phyloP scores from a whole-genome alignment of 345 rosid species.

The Camelina neglecta region DNA sequence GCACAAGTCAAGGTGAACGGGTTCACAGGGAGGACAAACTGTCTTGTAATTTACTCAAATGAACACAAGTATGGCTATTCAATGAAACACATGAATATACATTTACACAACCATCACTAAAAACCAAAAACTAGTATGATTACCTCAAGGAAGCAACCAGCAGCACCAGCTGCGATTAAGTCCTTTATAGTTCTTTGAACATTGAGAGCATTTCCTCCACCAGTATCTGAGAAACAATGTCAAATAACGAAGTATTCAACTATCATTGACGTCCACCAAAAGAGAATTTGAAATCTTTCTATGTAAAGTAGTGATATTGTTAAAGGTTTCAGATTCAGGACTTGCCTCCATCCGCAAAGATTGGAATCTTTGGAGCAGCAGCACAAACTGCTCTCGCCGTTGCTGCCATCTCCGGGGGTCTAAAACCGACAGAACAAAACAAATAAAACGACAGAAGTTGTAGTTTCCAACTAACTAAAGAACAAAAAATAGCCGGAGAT shows the following conservation, averaged over 20 bases:
- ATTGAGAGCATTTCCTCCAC: conserved; percentile 63
- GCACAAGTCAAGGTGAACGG: conserved; percentile 2
- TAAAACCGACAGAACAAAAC: conserved; percentile 24
- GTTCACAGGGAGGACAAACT: not conserved
- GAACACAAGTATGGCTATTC: not conserved
- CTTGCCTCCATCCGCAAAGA: conserved; percentile 54
- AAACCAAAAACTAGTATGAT: not conserved
- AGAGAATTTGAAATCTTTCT: not conserved
- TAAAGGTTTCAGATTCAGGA: not conserved
- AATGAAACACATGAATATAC: not conserved
- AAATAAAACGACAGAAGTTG: not conserved
- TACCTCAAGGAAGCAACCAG: conserved; percentile 73
- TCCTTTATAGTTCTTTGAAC: conserved; percentile 61
- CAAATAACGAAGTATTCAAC: not conserved
- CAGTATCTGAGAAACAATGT: conserved; percentile 14
- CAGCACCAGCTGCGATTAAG: conserved; percentile 62
- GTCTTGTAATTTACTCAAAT: conserved; percentile 4
- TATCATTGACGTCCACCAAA: not conserved
- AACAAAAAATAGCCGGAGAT: not conserved
- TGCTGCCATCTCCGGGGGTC: conserved; percentile 63
- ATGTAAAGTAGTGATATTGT: not conserved
- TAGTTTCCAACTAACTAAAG: not conserved
- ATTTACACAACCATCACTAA: not conserved
- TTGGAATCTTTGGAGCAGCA: conserved; percentile 53
- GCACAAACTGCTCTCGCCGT: conserved; percentile 54